Base-by-base conservation (phyloP, 1,284 basidiomycete genomes). In the Cryptococcus depauperatus region DNA sequence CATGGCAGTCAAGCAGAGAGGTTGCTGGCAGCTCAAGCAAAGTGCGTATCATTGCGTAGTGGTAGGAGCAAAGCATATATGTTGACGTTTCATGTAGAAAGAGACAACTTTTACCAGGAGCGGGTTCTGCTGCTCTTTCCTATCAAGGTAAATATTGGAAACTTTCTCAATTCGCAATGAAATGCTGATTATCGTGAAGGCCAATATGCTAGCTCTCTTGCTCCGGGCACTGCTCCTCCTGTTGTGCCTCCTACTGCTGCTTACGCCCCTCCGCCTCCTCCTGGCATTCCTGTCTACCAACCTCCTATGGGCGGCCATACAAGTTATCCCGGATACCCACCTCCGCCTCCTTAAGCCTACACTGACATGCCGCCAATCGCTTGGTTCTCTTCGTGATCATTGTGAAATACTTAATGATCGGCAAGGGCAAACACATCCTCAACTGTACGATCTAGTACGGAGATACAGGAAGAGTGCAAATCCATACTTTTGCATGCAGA, bases 1-100 rank as follows among this genome's bases (percentile, higher is more conserved):
- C 95, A 98, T 62, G 95, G 93, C 29, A 95, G 92, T 4, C 77
- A 85, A 18, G 92, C 95, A 2, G 93, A 98, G 72, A 83, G 93
- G 50, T 78, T 97, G 37, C 80, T 98, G 54, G 91, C 93, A 2
- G 83, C 88, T 2, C 91, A 97, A 70, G 93, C 95, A 32, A 80
- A 90, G 58, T 63, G 45, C 44, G 59, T 54, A 23, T 7, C 23
- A 14, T 6, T 19, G 29, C 7, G 23, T 19, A 9, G 16, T 27
- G 14, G 7, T 18, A 19, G 3, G 14, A 37, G 21, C 9, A 25
- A 7, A 14, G 8, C 13, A 28, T 37, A 25, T 13, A 32, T 10
- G 18, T 32, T n/a, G 14, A 19, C 19, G 46, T 32, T 39, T 22
- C 25, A 3, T 11, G 18, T 35, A 66, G 64, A 51, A 70, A 68